Evolutionary conservation across 306 rosid species (phyloP), one percentile per base, ranked within the genome.

Genomic region (Cicer judaicum): DNA sequence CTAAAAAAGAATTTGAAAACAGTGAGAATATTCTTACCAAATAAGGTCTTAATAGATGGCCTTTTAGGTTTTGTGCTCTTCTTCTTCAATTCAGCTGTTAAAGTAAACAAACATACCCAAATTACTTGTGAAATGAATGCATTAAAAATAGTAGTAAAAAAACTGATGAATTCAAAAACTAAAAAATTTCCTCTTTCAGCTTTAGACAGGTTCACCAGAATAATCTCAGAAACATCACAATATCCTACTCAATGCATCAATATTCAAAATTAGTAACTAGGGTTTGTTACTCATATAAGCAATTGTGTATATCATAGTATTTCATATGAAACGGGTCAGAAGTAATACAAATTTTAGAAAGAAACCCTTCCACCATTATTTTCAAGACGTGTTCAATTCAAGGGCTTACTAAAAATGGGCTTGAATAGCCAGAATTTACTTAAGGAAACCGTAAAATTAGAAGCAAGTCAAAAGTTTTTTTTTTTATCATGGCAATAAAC

Each of bases 1-100:
- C 59, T 16, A 61, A 21, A 49, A 63, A 48, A 57, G 18, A 70
- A 73, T 3, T 39, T 67, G 59, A 65, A 53, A 74, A 15, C 39
- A 9, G 13, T 9, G 56, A 18, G 34, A 46, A 61, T 43, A 70
- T 79, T 70, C 85, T 86, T 85, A 95, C 99, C 98, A 70, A 93
- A 91, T 69, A 93, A 87, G 71, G 89, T 70, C 83, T 85, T 93
- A 81, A 93, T 91, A 72, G 98, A 91, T 8, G 98, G 98, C 77
- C 98, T 89, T 84, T 89, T 91, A 48, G 86, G 55, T 80, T 91
- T 91, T 44, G 91, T 63, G 81, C 80, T 87, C 84, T 91, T 93
- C 85, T 93, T 90, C 93, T 84, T 93, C 82, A 93, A 78, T 65
- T 91, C 96, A 65, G 92, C 97, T 93, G 96, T 78, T 36, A 29